Conservation (phyloP, 306 rosid genomes). For the Aeschynomene evenia region DNA sequence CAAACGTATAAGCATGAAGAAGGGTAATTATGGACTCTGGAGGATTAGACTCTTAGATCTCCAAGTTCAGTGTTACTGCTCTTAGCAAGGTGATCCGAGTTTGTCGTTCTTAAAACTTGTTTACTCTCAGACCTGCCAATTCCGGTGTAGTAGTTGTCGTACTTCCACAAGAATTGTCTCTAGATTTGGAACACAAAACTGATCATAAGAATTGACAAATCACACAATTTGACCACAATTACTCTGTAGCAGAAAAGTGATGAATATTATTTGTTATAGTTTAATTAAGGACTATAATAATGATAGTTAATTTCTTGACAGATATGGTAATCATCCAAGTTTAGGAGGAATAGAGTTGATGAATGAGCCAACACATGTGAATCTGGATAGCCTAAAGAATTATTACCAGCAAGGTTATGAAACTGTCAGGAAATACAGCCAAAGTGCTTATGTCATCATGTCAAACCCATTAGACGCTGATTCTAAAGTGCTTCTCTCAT, state of each 20-base stretch:
- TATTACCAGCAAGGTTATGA: slow-evolving; percentile 41
- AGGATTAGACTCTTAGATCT: too few relatives aligned
- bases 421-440: slow-evolving; percentile 43
- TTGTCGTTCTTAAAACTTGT: too few relatives aligned
- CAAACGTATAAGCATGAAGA: too few relatives aligned
- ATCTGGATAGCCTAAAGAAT: slow-evolving; percentile 37
- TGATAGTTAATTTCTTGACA: slow-evolving; percentile 20
- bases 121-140: too few relatives aligned
- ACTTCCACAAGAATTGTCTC: too few relatives aligned
- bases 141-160: too few relatives aligned
- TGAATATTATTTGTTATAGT: neutral
- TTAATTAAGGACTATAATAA: neutral
- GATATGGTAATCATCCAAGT: slow-evolving; percentile 37
- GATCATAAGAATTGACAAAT: too few relatives aligned
- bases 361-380: slow-evolving; percentile 44
- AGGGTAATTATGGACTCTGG: too few relatives aligned
- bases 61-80: too few relatives aligned
- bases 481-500: slow-evolving; percentile 46
- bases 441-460: slow-evolving; percentile 42
- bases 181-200: too few relatives aligned
- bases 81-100: too few relatives aligned
- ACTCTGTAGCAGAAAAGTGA: neutral
- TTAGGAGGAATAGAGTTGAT: slow-evolving; percentile 52
- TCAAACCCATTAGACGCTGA: slow-evolving; percentile 43
- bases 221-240: too few relatives aligned